Conservation (phyloP, 441 rosid genomes). For the Syzygium malaccense region DNA sequence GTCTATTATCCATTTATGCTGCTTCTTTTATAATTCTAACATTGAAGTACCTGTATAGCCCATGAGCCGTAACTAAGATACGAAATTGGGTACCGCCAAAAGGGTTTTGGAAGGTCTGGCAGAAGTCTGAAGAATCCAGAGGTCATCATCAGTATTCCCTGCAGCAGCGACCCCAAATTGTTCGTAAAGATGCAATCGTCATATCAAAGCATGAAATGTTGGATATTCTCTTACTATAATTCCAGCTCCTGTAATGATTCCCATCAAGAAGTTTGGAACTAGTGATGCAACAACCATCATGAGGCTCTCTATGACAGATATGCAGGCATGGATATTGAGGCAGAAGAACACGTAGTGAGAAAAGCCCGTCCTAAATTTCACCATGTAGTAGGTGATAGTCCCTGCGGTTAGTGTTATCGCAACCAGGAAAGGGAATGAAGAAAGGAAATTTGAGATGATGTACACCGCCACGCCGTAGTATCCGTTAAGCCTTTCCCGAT, state of each 20-base stretch:
- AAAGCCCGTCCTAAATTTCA: conserved; percentile 47
- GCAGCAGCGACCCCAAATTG: background rate
- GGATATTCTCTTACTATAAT: conserved; percentile 32
- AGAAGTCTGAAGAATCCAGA: conserved; percentile 11
- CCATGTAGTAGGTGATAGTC: conserved; percentile 56
- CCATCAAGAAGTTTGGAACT: conserved; percentile 76
- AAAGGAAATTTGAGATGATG: conserved; percentile 52
- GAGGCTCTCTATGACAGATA: conserved; percentile 65
- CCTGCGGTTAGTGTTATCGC: conserved; percentile 30
- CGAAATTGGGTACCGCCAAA: conserved; percentile 32
- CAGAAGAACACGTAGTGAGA: conserved; percentile 35
- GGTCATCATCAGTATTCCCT: conserved; percentile 11
- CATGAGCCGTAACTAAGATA: conserved; percentile 22
- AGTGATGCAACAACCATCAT: conserved; percentile 77
- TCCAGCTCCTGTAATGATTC: conserved; percentile 69
- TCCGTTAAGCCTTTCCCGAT: conserved; percentile 67
- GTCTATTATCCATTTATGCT: background rate
- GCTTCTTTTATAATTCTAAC: background rate
- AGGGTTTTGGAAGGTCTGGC: conserved; percentile 24
- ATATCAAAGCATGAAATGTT: background rate
- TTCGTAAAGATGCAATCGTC: background rate
- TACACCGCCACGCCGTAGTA: conserved; percentile 65
- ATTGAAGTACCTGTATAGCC: conserved; percentile 22
- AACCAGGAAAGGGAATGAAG: conserved; percentile 60
- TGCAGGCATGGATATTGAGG: conserved; percentile 40